Evolutionary conservation across 1,284 basidiomycete species (phyloP).

Genomic region (Malassezia arunalokei): DNA sequence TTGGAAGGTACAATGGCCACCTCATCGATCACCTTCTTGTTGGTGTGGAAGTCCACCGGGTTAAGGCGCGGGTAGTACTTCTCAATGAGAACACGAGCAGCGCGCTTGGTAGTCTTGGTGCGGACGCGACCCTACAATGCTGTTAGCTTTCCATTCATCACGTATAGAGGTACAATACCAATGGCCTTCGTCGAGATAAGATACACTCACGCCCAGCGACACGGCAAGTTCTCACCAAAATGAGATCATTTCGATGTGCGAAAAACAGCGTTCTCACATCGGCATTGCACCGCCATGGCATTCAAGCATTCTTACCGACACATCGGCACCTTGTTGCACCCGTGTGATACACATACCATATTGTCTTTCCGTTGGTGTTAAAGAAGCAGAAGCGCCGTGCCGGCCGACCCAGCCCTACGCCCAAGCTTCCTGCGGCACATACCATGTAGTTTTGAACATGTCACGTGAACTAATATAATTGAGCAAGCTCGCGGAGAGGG

Average conservation of each 20-base stretch:
- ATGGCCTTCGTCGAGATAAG: no score
- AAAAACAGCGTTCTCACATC: no score
- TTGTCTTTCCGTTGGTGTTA: constrained; percentile 9
- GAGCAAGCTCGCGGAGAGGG: not conserved
- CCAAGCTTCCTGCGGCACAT: constrained; percentile 5
- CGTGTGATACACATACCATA: constrained; percentile 6
- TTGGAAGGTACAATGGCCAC: constrained; percentile 94
- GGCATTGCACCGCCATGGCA: no score
- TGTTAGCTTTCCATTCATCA: constrained; percentile 7
- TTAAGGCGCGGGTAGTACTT: constrained; percentile 63
- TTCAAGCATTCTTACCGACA: no score
- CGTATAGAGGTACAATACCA: no score
- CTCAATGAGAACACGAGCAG: constrained; percentile 96
- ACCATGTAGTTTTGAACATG: constrained; percentile 14
- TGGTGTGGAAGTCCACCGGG: constrained; percentile 55
- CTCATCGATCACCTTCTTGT: constrained; percentile 94
- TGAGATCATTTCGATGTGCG: no score
- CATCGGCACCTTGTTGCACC: no score
- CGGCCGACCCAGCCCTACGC: not conserved
- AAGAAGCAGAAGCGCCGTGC: not conserved
- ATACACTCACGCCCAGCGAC: no score
- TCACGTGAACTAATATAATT: constrained; percentile 13
- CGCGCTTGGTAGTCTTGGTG: constrained; percentile 99
- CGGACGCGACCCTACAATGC: constrained; percentile 79
- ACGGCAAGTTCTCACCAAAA: no score